Conservation (phyloP, 371 early-diverging fungal genomes). For the Circinella umbellata region DNA sequence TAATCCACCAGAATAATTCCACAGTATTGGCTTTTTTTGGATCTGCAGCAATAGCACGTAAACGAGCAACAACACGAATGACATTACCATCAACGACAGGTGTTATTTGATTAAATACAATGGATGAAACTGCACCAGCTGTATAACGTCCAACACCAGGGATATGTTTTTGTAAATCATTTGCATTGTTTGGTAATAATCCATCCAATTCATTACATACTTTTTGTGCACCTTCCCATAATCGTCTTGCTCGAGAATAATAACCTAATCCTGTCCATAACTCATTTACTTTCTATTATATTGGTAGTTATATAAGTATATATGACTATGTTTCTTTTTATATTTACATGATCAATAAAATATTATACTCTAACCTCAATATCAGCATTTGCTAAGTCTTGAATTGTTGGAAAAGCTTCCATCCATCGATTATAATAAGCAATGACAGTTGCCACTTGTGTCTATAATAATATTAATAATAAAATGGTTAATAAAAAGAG, state of each 20-base stretch:
- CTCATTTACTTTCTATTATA: conserved; percentile 60
- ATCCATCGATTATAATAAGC: conserved; percentile 81
- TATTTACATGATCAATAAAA: too few species aligned
- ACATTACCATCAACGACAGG: conserved; percentile 87
- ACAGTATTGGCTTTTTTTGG: conserved; percentile 65
- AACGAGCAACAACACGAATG: conserved; percentile 73
- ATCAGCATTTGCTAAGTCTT: conserved; percentile 68
- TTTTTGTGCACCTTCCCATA: conserved; percentile 74
- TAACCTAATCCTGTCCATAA: conserved; percentile 88
- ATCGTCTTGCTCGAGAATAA: conserved; percentile 75
- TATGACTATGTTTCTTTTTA: too few species aligned
- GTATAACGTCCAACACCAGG: conserved; percentile 78
- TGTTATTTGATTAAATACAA: conserved; percentile 70
- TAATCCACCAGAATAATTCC: conserved; percentile 63
- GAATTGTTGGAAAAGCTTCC: conserved; percentile 76
- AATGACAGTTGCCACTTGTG: conserved; percentile 79
- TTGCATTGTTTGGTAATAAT: conserved; percentile 61
- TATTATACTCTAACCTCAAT: conserved; percentile 49
- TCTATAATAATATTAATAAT: conserved; percentile 31
- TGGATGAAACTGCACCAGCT: conserved; percentile 75
- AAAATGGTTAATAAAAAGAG: neutral
- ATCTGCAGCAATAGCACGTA: conserved; percentile 75
- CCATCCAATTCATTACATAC: conserved; percentile 65
- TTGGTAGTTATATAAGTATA: too few species aligned
- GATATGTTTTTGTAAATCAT: conserved; percentile 61